Base-by-base conservation (phyloP, 495 filamentous ascomycete genomes). In the Aspergillus saccharolyticus region DNA sequence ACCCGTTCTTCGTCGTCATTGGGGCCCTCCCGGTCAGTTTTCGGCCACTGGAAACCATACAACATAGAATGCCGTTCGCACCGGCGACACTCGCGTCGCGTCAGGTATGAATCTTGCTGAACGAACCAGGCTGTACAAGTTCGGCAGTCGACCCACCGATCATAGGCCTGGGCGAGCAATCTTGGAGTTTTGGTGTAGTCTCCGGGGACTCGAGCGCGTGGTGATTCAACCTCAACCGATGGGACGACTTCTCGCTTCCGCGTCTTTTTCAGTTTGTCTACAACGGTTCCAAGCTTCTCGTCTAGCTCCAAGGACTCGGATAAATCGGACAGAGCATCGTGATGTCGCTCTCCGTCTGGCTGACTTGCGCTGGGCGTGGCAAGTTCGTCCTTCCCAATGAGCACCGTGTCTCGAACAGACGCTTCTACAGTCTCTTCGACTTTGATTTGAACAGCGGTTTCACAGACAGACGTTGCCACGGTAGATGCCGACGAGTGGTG, bases 11-110 rank as follows among this genome's bases (percentile, higher is more conserved):
- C 91, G 20, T 80, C 83, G 64, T 97, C 94, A 12, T 74, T 57
- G 17, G 81, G 81, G 0, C 88, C 88, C 56, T 85, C 80, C 19
- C 78, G 85, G 39, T 96, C 88, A 1, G 95, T 97, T 72, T 97
- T 95, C 17, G 94, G 94, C 95, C 95, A 99, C 52, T 84, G 80
- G 64, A 88, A 96, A 0, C 95, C 95, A 68, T 97, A 99, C 1
- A 99, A 77, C 70, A 95, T 97, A 22, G 89, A 92, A 63, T 99
- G 94, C 0, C 95, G 81, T 74, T 97, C 95, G 71, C 94, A 99
- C 17, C 95, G 83, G 10, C 88, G 90, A 66, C 94, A 99, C 24
- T 88, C 86, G 20, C 84, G 81, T 16, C 88, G 85, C 2, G 93
- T 95, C 54, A 85, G 85, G 68, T 94, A 97, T 2, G 86, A 90